Evolutionary conservation across 345 rosid genomes (phyloP).

Genomic region (thale cress (Arabidopsis thaliana)): TAIR10.1 NC_003070.9:1932001-1932500

Average conservation of each 20-base stretch:
- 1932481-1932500: slow-evolving; percentile 14
- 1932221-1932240: slow-evolving; percentile 72
- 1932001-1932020: slow-evolving; percentile 75
- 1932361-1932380: slow-evolving; percentile 29
- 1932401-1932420: slow-evolving; percentile 13
- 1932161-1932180: slow-evolving; percentile 61
- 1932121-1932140: not conserved
- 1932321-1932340: not conserved
- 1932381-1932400: slow-evolving; percentile 8
- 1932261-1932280: not conserved
- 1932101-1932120: not conserved
- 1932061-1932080: not conserved
- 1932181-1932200: slow-evolving; percentile 82
- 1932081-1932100: not conserved
- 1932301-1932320: not conserved
- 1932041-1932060: slow-evolving; percentile 49
- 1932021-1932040: slow-evolving; percentile 76
- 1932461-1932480: slow-evolving; percentile 38
- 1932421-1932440: slow-evolving; percentile 37
- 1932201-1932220: slow-evolving; percentile 87
- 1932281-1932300: not conserved
- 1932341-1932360: slow-evolving; percentile 46
- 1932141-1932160: slow-evolving; percentile 54
- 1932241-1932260: not conserved
- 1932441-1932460: slow-evolving; percentile 9